Percentiles rank a stretch among this genome's conserved stretches.
Conservation (phyloP, 495 filamentous ascomycete genomes). For the Penicillium ochrochloron region DNA sequence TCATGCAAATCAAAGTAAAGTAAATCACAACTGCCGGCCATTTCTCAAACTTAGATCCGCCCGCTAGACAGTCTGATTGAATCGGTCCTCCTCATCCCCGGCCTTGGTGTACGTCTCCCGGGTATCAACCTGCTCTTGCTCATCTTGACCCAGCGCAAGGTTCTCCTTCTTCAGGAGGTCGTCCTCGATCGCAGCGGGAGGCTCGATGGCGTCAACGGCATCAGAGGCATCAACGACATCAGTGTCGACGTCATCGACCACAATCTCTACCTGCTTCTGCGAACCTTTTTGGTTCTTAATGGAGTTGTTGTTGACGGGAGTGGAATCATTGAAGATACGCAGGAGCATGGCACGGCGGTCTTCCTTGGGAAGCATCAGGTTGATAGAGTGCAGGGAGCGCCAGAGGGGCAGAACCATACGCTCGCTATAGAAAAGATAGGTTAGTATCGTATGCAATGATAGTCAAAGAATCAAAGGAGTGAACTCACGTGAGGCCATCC, state of each 20-base stretch:
- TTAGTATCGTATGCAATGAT: slow-evolving; percentile 22
- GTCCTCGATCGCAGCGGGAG: slow-evolving; percentile 43
- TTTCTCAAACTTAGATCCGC: neutral
- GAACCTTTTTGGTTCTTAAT: slow-evolving; percentile 44
- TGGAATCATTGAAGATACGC: slow-evolving; percentile 84
- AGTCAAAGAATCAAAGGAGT: neutral
- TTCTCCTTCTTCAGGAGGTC: slow-evolving; percentile 42
- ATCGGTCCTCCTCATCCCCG: slow-evolving; percentile 49
- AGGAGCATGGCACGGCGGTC: slow-evolving; percentile 91
- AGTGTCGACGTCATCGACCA: slow-evolving; percentile 8
- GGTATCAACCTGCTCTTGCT: slow-evolving; percentile 42
- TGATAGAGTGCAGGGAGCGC: slow-evolving; percentile 83
- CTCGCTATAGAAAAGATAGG: slow-evolving; percentile 52
- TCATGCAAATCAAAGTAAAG: slow-evolving; percentile 8
- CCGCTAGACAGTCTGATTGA: slow-evolving; percentile 49
- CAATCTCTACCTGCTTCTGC: slow-evolving; percentile 18
- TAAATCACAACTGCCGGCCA: neutral
- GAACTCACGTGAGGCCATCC: slow-evolving; percentile 67
- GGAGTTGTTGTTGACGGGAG: slow-evolving; percentile 61
- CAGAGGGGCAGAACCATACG: slow-evolving; percentile 87
- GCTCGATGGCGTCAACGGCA: slow-evolving; percentile 24
- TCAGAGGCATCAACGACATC: slow-evolving; percentile 24
- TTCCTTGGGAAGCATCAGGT: slow-evolving; percentile 97
- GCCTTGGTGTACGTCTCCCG: slow-evolving; percentile 48
- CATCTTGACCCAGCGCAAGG: slow-evolving; percentile 41